Conservation (phyloP, 257 asterid genomes). For the Solanum corneliomulleri region DNA sequence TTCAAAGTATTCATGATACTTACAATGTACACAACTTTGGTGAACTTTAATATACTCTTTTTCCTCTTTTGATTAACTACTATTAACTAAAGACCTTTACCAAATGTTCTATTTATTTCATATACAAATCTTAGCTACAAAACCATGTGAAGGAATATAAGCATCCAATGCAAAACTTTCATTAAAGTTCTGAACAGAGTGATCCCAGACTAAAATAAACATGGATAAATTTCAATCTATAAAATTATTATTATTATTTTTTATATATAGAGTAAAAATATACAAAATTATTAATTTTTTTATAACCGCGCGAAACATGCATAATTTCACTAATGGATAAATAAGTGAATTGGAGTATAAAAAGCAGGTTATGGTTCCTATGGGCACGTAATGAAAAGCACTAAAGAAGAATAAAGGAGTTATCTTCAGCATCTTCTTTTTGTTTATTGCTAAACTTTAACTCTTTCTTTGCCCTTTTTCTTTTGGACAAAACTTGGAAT, state of each 20-base stretch:
- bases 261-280: too few relatives aligned
- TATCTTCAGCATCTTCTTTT: conserved; percentile 31
- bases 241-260: too few relatives aligned
- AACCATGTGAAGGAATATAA: neutral
- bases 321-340: neutral
- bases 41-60: neutral
- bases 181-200: neutral
- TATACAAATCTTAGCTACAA: neutral
- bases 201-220: neutral
- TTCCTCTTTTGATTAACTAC: neutral
- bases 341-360: neutral
- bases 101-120: neutral
- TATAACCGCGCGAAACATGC: neutral
- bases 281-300: too few relatives aligned
- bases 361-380: neutral
- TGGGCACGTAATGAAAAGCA: neutral
- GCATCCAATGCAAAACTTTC: neutral
- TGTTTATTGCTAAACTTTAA: conserved; percentile 15
- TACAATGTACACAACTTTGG: neutral
- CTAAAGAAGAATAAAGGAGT: conserved; percentile 20
- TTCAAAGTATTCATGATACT: neutral
- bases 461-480: conserved; percentile 1
- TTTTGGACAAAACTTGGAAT: neutral
- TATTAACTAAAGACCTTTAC: neutral
- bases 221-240: neutral